Base-by-base conservation (phyloP, 306 rosid genomes). In the Amphicarpaea edgeworthii region DNA sequence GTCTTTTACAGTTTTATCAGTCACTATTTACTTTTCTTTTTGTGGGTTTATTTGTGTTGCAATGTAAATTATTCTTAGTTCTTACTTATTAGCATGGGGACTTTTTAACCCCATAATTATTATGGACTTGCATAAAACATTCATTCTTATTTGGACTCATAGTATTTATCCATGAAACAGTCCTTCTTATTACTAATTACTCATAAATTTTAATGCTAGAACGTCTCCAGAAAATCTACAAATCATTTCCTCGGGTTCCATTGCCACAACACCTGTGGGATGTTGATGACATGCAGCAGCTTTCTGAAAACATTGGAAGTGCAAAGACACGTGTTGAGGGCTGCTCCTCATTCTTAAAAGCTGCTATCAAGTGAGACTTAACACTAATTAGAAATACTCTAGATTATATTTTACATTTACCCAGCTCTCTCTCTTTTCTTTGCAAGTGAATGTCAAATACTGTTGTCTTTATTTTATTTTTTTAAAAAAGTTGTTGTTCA, bases 271-370 rank as follows among this genome's bases (percentile, higher is more conserved):
- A 88, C 70, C 67, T 96, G 43, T 87, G 82, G 72, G 98, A 88
- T 82, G 93, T 87, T 7, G 93, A 93, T 72, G 97, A 92, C 73
- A 77, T 90, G 86, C 88, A 96, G 66, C 81, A 82, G 78, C 86
- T 92, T 65, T 89, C 99, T 50, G 99, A 96, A 82, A 93, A 86
- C 28, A 82, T 96, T 77, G 96, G 91, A 74, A 82, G 86, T 14
- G 98, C 99, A 60, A 92, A 88, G 83, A 89, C 79, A 38, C 90
- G 97, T 78, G 97, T 89, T 12, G 99, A 95, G 47, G 91, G 98
- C 59, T 96, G 99, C 81, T 89, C 93, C 16, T 90, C 98, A 11
- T 96, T 96, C 84, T 79, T 96, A 73, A 96, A 89, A 83, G 96
- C 97, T 83, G 98, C 99, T 72, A 78, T 96, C 30, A 90, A 65